Percentiles rank a stretch among this genome's conserved stretches.
phyloP scores from a whole-genome alignment of 2,329 filamentous ascomycete genomes.

The Fusarium nematophilum region DNA sequence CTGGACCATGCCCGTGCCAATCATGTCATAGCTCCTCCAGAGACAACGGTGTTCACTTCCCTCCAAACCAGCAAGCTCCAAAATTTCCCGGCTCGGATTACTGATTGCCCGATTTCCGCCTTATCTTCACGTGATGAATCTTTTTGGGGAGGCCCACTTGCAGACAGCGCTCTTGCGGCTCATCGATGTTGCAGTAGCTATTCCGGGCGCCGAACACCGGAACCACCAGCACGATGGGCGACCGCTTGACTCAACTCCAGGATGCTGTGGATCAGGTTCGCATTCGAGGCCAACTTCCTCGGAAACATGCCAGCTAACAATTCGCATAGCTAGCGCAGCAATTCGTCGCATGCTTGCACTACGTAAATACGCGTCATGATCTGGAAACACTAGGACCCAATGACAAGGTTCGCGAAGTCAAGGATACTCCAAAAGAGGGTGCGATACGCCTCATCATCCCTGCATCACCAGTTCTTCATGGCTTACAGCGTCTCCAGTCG shows the following conservation, averaged over 20 bases:
- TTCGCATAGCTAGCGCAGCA: conserved; percentile 70
- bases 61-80: conserved; percentile 7
- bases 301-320: conserved; percentile 6
- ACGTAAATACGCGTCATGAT: conserved; percentile 75
- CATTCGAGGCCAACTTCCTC: accelerated
- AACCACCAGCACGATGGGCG: conserved; percentile 66
- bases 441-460: neutral
- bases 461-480: neutral
- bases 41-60: conserved; percentile 54
- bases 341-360: conserved; percentile 75
- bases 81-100: conserved; percentile 41
- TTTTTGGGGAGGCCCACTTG: neutral
- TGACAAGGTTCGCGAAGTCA: conserved; percentile 69
- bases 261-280: conserved; percentile 84
- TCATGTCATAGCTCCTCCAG: conserved; percentile 40
- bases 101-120: conserved; percentile 45
- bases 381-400: conserved; percentile 67
- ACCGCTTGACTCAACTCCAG: conserved; percentile 85
- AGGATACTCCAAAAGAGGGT: conserved; percentile 66
- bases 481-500: conserved; percentile 56
- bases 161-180: neutral
- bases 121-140: conserved; percentile 35
- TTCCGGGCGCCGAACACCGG: conserved; percentile 7
- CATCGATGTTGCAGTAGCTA: neutral
- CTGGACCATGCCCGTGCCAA: conserved; percentile 40